Percentiles rank a stretch among this genome's conserved stretches.
phyloP scores from a whole-genome alignment of 306 rosid genomes.

The Quercus rubra region DNA sequence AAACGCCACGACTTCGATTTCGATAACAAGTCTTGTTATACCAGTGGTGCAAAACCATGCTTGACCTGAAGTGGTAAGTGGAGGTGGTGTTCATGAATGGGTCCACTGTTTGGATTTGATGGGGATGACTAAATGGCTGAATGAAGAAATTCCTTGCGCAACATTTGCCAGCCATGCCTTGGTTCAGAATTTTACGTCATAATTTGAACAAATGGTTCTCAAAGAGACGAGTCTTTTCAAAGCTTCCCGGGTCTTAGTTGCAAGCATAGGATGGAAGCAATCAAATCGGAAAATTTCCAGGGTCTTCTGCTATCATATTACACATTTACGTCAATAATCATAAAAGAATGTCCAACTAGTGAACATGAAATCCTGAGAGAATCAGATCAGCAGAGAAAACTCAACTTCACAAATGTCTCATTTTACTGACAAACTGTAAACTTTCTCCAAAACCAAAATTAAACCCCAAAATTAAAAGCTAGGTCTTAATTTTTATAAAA shows the following conservation, averaged over 20 bases:
- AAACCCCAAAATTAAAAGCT: too few relatives aligned
- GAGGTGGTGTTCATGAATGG: too few relatives aligned
- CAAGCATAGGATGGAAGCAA: conserved; percentile 9
- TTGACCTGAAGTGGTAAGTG: conserved; percentile 3
- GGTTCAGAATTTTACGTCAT: neutral
- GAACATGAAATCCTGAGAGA: too few relatives aligned
- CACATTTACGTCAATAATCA: too few relatives aligned
- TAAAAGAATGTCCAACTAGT: too few relatives aligned
- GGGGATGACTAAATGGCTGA: neutral
- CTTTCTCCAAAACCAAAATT: too few relatives aligned
- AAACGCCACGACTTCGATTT: conserved; percentile 78
- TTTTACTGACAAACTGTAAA: too few relatives aligned
- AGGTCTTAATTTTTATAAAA: too few relatives aligned
- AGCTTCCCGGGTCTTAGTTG: conserved; percentile 17
- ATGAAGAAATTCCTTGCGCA: conserved; percentile 28
- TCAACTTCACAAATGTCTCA: too few relatives aligned
- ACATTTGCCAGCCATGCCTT: neutral
- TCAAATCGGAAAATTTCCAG: conserved; percentile 8
- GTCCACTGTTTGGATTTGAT: too few relatives aligned
- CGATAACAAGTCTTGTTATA: conserved; percentile 84
- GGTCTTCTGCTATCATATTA: too few relatives aligned
- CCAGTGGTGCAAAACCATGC: conserved; percentile 99
- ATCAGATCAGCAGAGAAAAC: too few relatives aligned
- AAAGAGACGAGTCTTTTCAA: conserved; percentile 29
- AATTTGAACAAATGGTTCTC: conserved; percentile 22